Percentiles rank a stretch among this genome's conserved stretches.
Evolutionary conservation across 495 filamentous ascomycete species (phyloP).

Genomic region (Aspergillus taichungensis): DNA sequence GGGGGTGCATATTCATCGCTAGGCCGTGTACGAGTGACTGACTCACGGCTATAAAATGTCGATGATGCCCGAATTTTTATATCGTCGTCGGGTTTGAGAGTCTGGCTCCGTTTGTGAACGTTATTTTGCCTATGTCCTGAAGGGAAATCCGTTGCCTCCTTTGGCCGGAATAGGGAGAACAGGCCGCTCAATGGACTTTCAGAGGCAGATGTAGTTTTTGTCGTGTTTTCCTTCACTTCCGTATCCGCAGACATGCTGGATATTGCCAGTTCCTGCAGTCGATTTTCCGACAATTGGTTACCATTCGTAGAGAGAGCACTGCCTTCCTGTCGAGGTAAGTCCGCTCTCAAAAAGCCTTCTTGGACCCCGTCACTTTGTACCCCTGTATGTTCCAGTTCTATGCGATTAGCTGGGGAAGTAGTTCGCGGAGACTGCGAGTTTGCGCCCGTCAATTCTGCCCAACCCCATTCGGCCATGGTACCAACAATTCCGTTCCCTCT

Average conservation of each 20-base stretch:
- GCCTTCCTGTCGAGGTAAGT: not conserved
- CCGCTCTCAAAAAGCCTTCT: conserved; percentile 2
- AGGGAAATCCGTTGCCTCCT: conserved; percentile 19
- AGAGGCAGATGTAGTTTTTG: conserved; percentile 18
- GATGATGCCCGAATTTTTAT: conserved; percentile 20
- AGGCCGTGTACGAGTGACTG: conserved; percentile 34
- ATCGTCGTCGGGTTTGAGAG: conserved; percentile 37
- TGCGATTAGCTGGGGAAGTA: conserved; percentile 17
- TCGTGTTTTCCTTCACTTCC: conserved; percentile 5
- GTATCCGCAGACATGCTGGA: conserved; percentile 2
- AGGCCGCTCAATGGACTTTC: conserved; percentile 48
- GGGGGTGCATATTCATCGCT: conserved; percentile 59
- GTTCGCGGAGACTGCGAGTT: conserved; percentile 50
- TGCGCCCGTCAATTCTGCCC: conserved; percentile 84
- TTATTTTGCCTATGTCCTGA: conserved; percentile 46
- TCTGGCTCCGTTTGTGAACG: conserved; percentile 75
- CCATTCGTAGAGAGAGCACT: conserved; percentile 3
- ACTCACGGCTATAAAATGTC: conserved; percentile 14
- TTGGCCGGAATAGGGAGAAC: conserved; percentile 54
- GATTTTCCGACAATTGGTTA: conserved; percentile 7
- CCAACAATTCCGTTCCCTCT: conserved; percentile 87
- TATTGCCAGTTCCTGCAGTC: conserved; percentile 1
- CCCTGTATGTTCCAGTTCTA: conserved; percentile 18
- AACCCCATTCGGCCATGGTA: conserved; percentile 87
- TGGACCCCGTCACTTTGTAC: conserved; percentile 17